Conservation (phyloP, 495 filamentous ascomycete species). For the Penicillium cosmopolitanum region DNA sequence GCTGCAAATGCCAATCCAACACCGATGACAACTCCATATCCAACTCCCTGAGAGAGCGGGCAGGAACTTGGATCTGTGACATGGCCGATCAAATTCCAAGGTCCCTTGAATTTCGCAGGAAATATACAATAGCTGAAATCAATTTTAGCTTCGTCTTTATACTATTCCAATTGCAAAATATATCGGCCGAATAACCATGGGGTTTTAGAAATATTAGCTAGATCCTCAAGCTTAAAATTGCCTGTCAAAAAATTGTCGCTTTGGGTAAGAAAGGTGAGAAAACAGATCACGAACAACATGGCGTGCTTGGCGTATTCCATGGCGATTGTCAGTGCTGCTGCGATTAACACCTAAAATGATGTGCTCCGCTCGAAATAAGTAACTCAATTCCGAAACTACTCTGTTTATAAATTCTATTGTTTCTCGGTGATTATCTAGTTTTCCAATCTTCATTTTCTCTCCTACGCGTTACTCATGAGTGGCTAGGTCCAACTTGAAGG, state of each 20-base stretch:
- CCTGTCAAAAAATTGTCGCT: neutral
- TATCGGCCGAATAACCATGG: neutral
- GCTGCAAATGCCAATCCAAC: conserved; percentile 72
- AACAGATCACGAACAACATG: neutral
- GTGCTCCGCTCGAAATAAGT: neutral
- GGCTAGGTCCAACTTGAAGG: too few species aligned
- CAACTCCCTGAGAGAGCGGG: conserved; percentile 69
- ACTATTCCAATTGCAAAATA: neutral
- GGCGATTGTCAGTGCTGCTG: neutral
- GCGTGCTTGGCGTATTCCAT: neutral
- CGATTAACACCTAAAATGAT: neutral
- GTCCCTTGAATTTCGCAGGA: neutral
- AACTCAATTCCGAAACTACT: too few species aligned
- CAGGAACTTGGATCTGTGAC: conserved; percentile 19
- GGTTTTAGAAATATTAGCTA: too few species aligned
- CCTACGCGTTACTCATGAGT: too few species aligned
- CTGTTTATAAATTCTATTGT: too few species aligned
- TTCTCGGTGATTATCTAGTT: too few species aligned
- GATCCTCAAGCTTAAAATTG: neutral
- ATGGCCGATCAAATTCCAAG: neutral
- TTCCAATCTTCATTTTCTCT: too few species aligned
- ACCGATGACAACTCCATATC: conserved; percentile 83
- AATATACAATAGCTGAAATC: too few species aligned
- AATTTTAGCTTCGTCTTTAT: too few species aligned
- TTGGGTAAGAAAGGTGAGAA: neutral